These are phyloP conservation scores for Penicillium glabrum DNA, from an alignment of 2,329 filamentous ascomycete species.

Conservation along the genomic window DNA sequence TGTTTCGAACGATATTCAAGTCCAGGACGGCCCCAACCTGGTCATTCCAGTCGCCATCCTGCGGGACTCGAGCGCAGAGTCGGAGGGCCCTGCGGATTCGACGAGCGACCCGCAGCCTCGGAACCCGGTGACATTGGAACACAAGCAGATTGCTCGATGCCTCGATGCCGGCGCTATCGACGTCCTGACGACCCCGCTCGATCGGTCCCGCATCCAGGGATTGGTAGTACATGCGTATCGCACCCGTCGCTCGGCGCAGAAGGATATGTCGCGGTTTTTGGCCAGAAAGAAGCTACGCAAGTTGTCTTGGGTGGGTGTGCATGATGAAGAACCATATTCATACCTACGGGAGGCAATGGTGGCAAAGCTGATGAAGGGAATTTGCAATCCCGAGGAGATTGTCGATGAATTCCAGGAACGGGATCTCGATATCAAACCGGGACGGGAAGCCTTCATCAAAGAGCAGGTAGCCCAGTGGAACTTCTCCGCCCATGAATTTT, in stretches of 20 bases:
- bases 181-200: conserved; percentile 77
- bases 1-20: conserved; percentile 51
- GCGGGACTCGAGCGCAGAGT: conserved; percentile 28
- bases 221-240: conserved; percentile 82
- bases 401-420: conserved; percentile 62
- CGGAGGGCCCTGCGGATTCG: conserved; percentile 6
- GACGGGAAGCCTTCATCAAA: conserved; percentile 66
- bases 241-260: conserved; percentile 71
- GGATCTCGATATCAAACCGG: conserved; percentile 66
- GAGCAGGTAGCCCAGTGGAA: conserved; percentile 74
- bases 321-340: conserved; percentile 81
- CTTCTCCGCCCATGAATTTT: conserved; percentile 86
- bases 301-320: conserved; percentile 86
- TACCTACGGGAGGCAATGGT: conserved; percentile 92
- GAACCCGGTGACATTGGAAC: conserved; percentile 43
- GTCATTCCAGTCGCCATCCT: conserved; percentile 52
- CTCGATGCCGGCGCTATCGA: conserved; percentile 85
- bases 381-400: conserved; percentile 69
- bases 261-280: conserved; percentile 70
- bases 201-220: conserved; percentile 69
- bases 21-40: conserved; percentile 49
- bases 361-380: conserved; percentile 82
- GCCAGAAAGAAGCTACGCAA: conserved; percentile 75
- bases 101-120: conserved; percentile 18
- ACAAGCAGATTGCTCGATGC: conserved; percentile 65